Base-by-base conservation (phyloP, 768 basidiomycete genomes). In the Lentinula sp. region DNA sequence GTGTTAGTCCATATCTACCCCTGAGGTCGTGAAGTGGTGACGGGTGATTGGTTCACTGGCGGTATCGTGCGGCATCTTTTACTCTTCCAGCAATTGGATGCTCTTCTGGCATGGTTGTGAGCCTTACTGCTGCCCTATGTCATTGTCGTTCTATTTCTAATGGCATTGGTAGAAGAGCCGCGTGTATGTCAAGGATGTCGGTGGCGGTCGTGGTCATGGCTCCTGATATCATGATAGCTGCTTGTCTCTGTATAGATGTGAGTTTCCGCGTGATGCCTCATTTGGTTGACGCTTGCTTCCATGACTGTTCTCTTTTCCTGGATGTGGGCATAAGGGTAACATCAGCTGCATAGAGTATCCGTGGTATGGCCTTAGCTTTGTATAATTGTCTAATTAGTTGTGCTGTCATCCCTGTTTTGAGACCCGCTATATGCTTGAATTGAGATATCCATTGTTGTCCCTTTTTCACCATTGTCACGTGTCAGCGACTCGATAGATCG, bases 1-100 rank as follows among this genome's bases (percentile, higher is more conserved):
- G 51, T 15, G 6, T 32, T 1, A 32, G 4, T 53, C 16, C 16
- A 34, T 23, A 63, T 1, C 48, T 16, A 13, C 61, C n/a, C 13
- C 61, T 37, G 0, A 67, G 54, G 15, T 66, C 21, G 31, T 68
- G 67, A 6, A 68, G 49, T 1, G 65, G 57, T 1, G 67, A 62
- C 7, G 40, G 16, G 40, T 64, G 63, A 16, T 59, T 48, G 2
- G 28, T 4, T 3, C 61, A 23, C 13, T 55, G 31, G 2, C 6
- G 23, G 5, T 16, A 15, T 16, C 23, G 50, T 28, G 5, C 49
- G 10, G 13, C 53, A 13, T 31, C 40, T n/a, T 2, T 23, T 8
- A 6, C 39, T 7, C 5, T 59, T 37, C 3, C 23, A 1, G 0
- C 13, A 2, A 66, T 35, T 5, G 62, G 62, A 39, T 66, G 62